These are phyloP conservation scores for Penicillium sp. DNA, from an alignment of 2,329 filamentous ascomycete species.

Conservation along the genomic window DNA sequence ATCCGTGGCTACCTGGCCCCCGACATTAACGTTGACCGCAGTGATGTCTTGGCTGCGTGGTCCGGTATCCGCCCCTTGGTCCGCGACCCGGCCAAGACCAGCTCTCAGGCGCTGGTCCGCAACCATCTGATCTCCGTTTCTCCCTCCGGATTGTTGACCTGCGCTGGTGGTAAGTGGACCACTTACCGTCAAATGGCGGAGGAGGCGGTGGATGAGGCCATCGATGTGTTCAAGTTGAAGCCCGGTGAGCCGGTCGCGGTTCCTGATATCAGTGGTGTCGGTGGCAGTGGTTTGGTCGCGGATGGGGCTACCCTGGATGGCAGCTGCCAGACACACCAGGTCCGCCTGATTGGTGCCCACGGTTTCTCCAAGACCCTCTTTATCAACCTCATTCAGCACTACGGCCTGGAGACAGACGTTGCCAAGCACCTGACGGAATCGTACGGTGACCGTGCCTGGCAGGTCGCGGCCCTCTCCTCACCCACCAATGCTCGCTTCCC, in stretches of 20 bases:
- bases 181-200: slow-evolving; percentile 93
- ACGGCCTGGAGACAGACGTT: slow-evolving; percentile 86
- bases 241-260: slow-evolving; percentile 59
- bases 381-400: slow-evolving; percentile 93
- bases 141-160: slow-evolving; percentile 77
- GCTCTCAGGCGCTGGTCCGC: slow-evolving; percentile 82
- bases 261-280: slow-evolving; percentile 69
- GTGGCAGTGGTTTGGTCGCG: slow-evolving; percentile 68
- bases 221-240: slow-evolving; percentile 66
- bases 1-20: slow-evolving; percentile 79
- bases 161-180: slow-evolving; percentile 89
- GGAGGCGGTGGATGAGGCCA: slow-evolving; percentile 79
- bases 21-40: slow-evolving; percentile 80
- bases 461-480: slow-evolving; percentile 76
- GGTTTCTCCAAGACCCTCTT: slow-evolving; percentile 89
- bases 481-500: slow-evolving; percentile 80
- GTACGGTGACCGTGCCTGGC: slow-evolving; percentile 92
- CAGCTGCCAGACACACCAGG: slow-evolving; percentile 78
- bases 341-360: slow-evolving; percentile 79
- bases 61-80: slow-evolving; percentile 84
- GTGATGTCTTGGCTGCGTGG: slow-evolving; percentile 88
- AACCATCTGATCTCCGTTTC: slow-evolving; percentile 83
- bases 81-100: slow-evolving; percentile 80
- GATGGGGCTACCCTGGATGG: slow-evolving; percentile 72
- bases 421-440: slow-evolving; percentile 83